phyloP scores from a whole-genome alignment of 352 stramenopile genomes.

The Pythium myriotylum region DNA sequence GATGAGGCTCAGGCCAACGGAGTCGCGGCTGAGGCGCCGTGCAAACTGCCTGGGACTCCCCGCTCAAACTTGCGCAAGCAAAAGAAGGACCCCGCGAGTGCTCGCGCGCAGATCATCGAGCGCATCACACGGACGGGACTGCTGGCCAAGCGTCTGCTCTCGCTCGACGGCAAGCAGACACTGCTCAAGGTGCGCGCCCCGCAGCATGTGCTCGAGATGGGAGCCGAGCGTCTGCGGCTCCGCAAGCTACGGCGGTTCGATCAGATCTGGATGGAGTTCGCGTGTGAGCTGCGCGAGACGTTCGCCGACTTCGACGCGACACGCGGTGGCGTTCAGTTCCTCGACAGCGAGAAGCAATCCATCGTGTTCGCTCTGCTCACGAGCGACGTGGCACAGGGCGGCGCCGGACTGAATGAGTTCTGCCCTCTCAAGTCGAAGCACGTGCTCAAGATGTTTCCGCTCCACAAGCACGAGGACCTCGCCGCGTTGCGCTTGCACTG shows the following conservation, averaged over 20 bases:
- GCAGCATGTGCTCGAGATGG: conserved; percentile 61
- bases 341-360: conserved; percentile 83
- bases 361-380: conserved; percentile 77
- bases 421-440: conserved; percentile 61
- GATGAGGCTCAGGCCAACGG: neutral
- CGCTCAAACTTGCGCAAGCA: conserved; percentile 2
- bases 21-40: neutral
- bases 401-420: conserved; percentile 73
- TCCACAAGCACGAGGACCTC: conserved; percentile 87
- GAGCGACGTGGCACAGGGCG: conserved; percentile 27
- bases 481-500: conserved; percentile 58
- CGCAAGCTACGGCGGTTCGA: conserved; percentile 71
- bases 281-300: conserved; percentile 61
- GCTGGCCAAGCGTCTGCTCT: conserved; percentile 71
- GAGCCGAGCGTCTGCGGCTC: conserved; percentile 64
- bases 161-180: conserved; percentile 72
- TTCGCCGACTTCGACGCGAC: conserved; percentile 67
- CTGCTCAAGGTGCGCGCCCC: conserved; percentile 80
- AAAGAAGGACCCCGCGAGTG: conserved; percentile 27
- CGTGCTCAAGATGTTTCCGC: conserved; percentile 86
- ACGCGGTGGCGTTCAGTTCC: conserved; percentile 50
- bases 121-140: conserved; percentile 65
- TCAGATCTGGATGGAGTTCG: conserved; percentile 82
- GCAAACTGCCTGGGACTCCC: conserved; percentile 10
- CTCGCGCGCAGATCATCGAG: conserved; percentile 45